Base-by-base conservation (phyloP, 2,329 filamentous ascomycete genomes). In the Calonectria montana region DNA sequence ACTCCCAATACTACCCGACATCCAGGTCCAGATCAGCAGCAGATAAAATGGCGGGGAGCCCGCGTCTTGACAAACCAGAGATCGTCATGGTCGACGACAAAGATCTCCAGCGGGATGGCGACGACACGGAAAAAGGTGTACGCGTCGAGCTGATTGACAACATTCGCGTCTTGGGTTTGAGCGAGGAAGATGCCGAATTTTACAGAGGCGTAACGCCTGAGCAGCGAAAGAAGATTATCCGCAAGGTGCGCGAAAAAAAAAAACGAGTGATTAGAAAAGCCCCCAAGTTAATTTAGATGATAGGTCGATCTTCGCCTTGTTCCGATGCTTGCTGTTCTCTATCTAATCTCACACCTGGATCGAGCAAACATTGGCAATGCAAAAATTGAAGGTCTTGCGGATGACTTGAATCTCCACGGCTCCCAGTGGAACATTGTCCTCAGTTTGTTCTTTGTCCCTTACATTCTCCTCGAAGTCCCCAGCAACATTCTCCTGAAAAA, bases 401-500 rank as follows among this genome's bases (percentile, higher is more conserved):
- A 66, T 15, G 64, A 66, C 25, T 21, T 66, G 25, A n/a, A 59
- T 23, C 50, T 66, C 2, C 23, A 39, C 7, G 64, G 48, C 12
- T 31, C 21, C 1, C 50, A 66, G 29, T 66, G 45, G 37, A 66
- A 66, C n/a, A 45, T 66, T 35, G 21, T 53, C 1, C 39, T 66
- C 18, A 57, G 37, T 16, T 29, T 66, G 15, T 66, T 65, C 62
- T 65, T 65, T 41, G 43, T 65, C 16, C 62, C 62, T 6, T 65
- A 65, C 15, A 53, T 53, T 12, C 45, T 65, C 9, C 45, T 65
- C 23, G 62, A 53, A 7, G 43, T 65, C 18, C 61, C 91, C 31
- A 92, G 90, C 50, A 94, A 94, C 77, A 82, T 93, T 31, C 80
- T 94, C 15, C 87, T 94, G 55, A 93, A 93, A 78, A 87, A 86